Conservation (phyloP, 106 monocot species). For the Ottelia alismoides region DNA sequence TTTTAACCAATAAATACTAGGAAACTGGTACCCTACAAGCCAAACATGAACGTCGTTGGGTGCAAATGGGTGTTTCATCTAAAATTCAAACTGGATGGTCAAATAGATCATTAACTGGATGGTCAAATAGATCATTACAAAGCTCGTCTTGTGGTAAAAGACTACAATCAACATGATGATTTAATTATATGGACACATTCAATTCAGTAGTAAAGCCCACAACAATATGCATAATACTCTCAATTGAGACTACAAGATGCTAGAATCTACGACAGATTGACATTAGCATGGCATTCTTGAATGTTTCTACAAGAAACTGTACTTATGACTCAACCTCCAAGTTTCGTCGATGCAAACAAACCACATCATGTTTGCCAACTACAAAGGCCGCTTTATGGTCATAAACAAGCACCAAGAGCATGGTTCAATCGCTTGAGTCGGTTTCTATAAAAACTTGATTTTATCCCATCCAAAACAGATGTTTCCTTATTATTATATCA, state of each 20-base stretch:
- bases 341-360: neutral
- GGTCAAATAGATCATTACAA: neutral
- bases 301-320: neutral
- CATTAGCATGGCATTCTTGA: neutral
- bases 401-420: constrained; percentile 1
- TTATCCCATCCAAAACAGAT: constrained; percentile 3
- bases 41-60: neutral
- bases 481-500: neutral
- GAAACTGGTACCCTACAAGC: too few species aligned
- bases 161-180: neutral
- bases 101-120: too few species aligned
- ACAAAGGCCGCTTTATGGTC: neutral
- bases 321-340: constrained; percentile 1
- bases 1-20: too few species aligned
- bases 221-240: neutral
- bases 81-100: too few species aligned
- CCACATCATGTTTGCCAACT: constrained; percentile 3
- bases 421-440: neutral
- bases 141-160: constrained; percentile 1
- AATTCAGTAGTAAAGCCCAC: constrained; percentile 1
- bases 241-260: neutral
- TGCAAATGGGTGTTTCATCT: constrained; percentile 3
- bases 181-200: constrained; percentile 1
- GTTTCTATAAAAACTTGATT: neutral
- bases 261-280: neutral